Conservation (phyloP, 768 basidiomycete genomes). For the Boletellus sp. region DNA sequence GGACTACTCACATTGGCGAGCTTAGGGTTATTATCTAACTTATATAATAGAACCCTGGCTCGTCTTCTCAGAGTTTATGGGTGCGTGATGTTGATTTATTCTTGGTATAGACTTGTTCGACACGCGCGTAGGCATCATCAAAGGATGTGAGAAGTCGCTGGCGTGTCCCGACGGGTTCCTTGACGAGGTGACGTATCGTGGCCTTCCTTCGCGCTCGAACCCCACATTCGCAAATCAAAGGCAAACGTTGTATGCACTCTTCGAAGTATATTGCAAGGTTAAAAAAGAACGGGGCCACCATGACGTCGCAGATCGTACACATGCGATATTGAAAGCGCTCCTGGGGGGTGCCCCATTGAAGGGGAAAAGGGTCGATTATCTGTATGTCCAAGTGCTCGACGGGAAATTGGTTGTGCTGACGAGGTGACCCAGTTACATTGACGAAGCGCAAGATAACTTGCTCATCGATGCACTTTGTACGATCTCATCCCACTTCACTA, state of each 20-base stretch:
- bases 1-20: neutral
- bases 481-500: constrained; percentile 6
- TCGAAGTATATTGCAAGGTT: constrained; percentile 45
- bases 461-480: constrained; percentile 62
- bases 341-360: constrained; percentile 26
- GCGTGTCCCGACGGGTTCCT: constrained; percentile 36
- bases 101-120: neutral
- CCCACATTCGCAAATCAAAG: constrained; percentile 52
- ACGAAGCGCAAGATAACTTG: constrained; percentile 72
- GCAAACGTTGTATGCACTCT: constrained; percentile 48
- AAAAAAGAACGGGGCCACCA: constrained; percentile 42
- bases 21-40: neutral
- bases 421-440: constrained; percentile 47
- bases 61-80: constrained; percentile 65
- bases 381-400: constrained; percentile 38
- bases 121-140: constrained; percentile 48
- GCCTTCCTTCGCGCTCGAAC: constrained; percentile 49
- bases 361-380: constrained; percentile 48
- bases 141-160: constrained; percentile 60
- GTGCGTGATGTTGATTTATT: constrained; percentile 28
- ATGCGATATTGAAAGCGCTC: constrained; percentile 42
- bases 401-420: neutral
- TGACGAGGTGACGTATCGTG: constrained; percentile 41
- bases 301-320: constrained; percentile 65
- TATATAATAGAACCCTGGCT: constrained; percentile 49